Percentiles rank a stretch among this genome's conserved stretches.
Evolutionary conservation across 108 stramenopile species (phyloP).

Genomic region (Cyclotella choctawhatcheeana): DNA sequence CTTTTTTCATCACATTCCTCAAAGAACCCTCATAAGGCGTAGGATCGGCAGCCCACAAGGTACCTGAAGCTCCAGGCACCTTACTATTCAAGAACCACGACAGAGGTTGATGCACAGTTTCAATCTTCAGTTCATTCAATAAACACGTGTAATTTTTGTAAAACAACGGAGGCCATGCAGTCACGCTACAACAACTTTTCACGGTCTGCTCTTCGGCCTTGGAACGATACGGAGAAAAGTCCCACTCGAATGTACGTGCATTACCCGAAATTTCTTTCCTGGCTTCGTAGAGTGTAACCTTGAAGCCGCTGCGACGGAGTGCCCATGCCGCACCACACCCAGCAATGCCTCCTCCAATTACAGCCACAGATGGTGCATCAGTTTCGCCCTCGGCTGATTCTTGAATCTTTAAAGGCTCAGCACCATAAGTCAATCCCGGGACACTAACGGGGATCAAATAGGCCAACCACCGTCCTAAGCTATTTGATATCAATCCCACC

Average conservation of each 20-base stretch:
- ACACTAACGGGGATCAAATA: slow-evolving; percentile 47
- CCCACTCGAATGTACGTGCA: slow-evolving; percentile 67
- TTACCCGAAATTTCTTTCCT: slow-evolving; percentile 56
- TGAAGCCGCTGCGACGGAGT: slow-evolving; percentile 51
- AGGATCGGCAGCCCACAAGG: slow-evolving; percentile 60
- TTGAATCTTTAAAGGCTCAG: slow-evolving; percentile 38
- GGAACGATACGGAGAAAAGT: slow-evolving; percentile 36
- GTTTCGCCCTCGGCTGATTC: not conserved
- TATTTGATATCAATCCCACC: slow-evolving; percentile 19
- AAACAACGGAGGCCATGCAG: slow-evolving; percentile 62
- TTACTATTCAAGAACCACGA: slow-evolving; percentile 65
- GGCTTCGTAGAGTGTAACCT: slow-evolving; percentile 59
- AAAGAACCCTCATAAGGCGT: slow-evolving; percentile 54
- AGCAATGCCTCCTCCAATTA: slow-evolving; percentile 68
- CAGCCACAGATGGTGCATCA: slow-evolving; percentile 50
- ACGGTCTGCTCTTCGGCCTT: slow-evolving; percentile 41
- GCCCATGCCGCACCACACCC: slow-evolving; percentile 67
- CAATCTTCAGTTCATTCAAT: slow-evolving; percentile 45
- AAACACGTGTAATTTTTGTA: slow-evolving; percentile 67
- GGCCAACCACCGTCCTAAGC: slow-evolving; percentile 45
- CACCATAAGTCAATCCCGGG: slow-evolving; percentile 52
- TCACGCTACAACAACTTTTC: slow-evolving; percentile 63
- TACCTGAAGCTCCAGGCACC: slow-evolving; percentile 60
- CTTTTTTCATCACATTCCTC: slow-evolving; percentile 50
- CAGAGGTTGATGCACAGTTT: slow-evolving; percentile 55